A percentile compares a stretch with the other conserved stretches of the same genome.
Conservation (phyloP, 352 stramenopile genomes). For the Aphanomyces stellatus region DNA sequence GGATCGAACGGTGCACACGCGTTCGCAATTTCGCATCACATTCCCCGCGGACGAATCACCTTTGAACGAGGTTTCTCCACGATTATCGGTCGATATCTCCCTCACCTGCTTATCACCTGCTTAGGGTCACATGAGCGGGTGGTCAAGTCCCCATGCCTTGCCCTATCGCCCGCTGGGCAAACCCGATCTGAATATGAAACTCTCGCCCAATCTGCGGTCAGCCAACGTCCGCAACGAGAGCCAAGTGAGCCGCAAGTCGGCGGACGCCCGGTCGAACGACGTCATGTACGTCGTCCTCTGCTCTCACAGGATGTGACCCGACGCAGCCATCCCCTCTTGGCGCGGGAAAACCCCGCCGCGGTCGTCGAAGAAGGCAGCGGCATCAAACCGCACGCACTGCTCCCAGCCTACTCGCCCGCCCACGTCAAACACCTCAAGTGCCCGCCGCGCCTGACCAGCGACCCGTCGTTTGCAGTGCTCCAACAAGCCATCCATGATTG, state of each 20-base stretch:
- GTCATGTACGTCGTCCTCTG: slow-evolving; percentile 18
- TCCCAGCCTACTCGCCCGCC: slow-evolving; percentile 5
- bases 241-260: slow-evolving; percentile 25
- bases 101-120: too few species aligned
- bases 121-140: slow-evolving; percentile 24
- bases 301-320: slow-evolving; percentile 2
- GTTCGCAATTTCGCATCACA: slow-evolving; percentile 48
- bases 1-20: slow-evolving; percentile 42
- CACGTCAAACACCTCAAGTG: slow-evolving; percentile 21
- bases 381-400: neutral
- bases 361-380: too few species aligned
- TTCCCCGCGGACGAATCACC: slow-evolving; percentile 22
- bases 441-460: slow-evolving; percentile 21
- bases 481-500: slow-evolving; percentile 46
- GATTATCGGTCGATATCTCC: too few species aligned
- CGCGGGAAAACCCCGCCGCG: too few species aligned
- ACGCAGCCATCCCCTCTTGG: too few species aligned
- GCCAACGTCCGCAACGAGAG: slow-evolving; percentile 32
- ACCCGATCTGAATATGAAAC: slow-evolving; percentile 56
- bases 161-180: slow-evolving; percentile 59
- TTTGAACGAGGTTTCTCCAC: slow-evolving; percentile 4
- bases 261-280: slow-evolving; percentile 19
- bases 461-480: slow-evolving; percentile 41
- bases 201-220: slow-evolving; percentile 43
- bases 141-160: slow-evolving; percentile 61